Percentiles rank a stretch among this genome's conserved stretches.
Evolutionary conservation across 768 basidiomycete species (phyloP).

Genomic region (Lepiota venenata): DNA sequence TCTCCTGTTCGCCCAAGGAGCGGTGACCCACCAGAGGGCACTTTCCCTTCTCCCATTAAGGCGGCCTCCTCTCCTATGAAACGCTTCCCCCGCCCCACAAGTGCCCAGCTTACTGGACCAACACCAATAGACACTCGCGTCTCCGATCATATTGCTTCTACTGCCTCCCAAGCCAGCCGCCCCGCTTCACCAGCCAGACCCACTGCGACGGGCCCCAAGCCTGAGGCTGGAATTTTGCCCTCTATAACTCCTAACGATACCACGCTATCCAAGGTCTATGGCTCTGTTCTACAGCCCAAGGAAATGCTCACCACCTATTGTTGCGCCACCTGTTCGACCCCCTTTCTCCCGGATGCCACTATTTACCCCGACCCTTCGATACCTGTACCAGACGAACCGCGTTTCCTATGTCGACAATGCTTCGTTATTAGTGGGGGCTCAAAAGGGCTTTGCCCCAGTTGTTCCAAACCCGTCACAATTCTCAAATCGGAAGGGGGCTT

Average conservation of each 20-base stretch:
- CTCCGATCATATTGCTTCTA: conserved; percentile 55
- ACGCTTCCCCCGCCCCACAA: conserved; percentile 49
- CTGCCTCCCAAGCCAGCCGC: conserved; percentile 38
- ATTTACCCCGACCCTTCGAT: conserved; percentile 74
- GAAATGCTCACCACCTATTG: conserved; percentile 68
- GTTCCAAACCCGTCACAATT: conserved; percentile 67
- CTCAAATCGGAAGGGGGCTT: conserved; percentile 78
- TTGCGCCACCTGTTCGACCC: conserved; percentile 59
- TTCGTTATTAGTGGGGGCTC: conserved; percentile 73
- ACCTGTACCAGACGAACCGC: conserved; percentile 30
- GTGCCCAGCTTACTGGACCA: conserved; percentile 23
- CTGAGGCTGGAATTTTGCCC: conserved; percentile 59
- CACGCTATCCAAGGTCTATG: conserved; percentile 79
- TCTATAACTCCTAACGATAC: conserved; percentile 47
- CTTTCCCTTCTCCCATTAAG: conserved; percentile 10
- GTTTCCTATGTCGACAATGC: conserved; percentile 74
- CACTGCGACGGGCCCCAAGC: conserved; percentile 45
- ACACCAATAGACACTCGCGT: conserved; percentile 42
- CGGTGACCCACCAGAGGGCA: conserved; percentile 17
- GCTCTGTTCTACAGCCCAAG: conserved; percentile 77
- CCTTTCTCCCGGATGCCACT: conserved; percentile 79
- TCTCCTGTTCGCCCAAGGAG: conserved; percentile 36
- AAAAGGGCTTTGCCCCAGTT: conserved; percentile 67
- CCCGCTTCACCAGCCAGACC: conserved; percentile 60
- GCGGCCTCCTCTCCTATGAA: conserved; percentile 29